A percentile compares a stretch with the other conserved stretches of the same genome.
phyloP scores from a whole-genome alignment of 2,329 filamentous ascomycete species.

The Fusarium sp. region DNA sequence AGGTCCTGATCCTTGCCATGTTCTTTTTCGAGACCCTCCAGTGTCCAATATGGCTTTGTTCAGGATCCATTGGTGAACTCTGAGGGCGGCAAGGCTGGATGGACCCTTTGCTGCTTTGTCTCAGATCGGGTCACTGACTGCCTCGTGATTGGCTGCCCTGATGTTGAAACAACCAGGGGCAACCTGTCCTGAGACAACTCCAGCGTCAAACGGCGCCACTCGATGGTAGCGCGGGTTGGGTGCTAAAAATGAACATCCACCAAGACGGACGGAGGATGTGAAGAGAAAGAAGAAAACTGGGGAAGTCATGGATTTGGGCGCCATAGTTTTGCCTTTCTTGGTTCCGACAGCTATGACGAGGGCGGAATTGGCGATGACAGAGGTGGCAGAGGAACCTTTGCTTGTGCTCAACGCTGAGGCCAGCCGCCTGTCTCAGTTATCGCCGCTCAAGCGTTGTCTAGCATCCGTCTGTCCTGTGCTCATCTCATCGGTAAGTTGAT shows the following conservation, averaged over 20 bases:
- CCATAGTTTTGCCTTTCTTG: conserved; percentile 1
- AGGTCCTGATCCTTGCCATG: background rate
- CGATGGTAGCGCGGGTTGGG: conserved; percentile 21
- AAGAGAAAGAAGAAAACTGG: conserved; percentile 7
- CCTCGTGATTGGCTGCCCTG: conserved; percentile 41
- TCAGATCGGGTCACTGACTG: conserved; percentile 26
- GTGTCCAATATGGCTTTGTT: conserved; percentile 4
- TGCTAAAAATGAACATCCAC: conserved; percentile 41
- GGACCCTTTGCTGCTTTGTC: conserved; percentile 24
- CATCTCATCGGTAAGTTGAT: background rate
- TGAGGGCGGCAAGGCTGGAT: conserved; percentile 24
- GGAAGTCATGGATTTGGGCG: background rate
- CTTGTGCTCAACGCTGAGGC: background rate
- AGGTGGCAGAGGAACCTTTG: conserved; percentile 6
- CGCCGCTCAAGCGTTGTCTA: background rate
- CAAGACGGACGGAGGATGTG: background rate
- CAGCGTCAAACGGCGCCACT: conserved; percentile 28
- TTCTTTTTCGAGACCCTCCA: conserved; percentile 14
- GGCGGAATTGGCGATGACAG: background rate
- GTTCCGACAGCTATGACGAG: conserved; percentile 6
- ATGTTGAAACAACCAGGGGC: conserved; percentile 44
- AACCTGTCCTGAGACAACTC: conserved; percentile 34
- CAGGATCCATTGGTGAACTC: background rate
- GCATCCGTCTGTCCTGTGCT: background rate
- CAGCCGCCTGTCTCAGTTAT: conserved; percentile 6